Base-by-base conservation (phyloP, 2,329 filamentous ascomycete genomes). In the Colletotrichum phormii region DNA sequence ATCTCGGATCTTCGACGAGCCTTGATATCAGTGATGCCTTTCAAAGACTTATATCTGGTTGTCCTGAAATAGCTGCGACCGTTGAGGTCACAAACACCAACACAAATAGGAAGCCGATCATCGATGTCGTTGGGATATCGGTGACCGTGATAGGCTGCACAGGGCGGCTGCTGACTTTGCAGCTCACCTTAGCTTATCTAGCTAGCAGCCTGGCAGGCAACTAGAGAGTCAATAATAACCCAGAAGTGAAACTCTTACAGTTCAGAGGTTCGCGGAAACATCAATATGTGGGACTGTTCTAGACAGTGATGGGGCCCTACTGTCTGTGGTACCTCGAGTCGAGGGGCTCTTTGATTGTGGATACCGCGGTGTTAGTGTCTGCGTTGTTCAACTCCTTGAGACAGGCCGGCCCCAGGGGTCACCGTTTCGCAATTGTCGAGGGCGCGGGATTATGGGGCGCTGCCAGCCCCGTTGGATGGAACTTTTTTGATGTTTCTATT, bases 41-140 rank as follows among this genome's bases (percentile, higher is more conserved):
- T 15, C 4, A n/a, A 6, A 8, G 3, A 31, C 24, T 29, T 15
- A 26, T 49, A n/a, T 22, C 33, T 22, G 31, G 33, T 42, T n/a
- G 6, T 62, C 68, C 68, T 7, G 51, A 68, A 68, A 68, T 71
- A 71, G 64, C 58, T 63, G 69, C 51, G 64, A 71, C 69, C 6
- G n/a, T 42, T 18, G 18, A n/a, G 60, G 64, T 68, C 35, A 26
- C 51, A 62, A 67, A 35, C 2, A 42, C 24, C 13, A 31, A n/a
- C 22, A 4, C 18, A 22, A 13, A 29, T n/a, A 49, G 18, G 42
- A 49, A 11, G 42, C n/a, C 61, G 7, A 12, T 5, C 61, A 12
- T 5, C 61, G 8, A 11, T 31, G 22, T 35, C 18, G 37, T 31
- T 26, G 24, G 24, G 18, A 11, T 49, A 11, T 49, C 18, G 42